Evolutionary conservation across 371 early-diverging fungal genomes (phyloP), one percentile per base, ranked within the genome.

Genomic region (Apophysomyces ossiformis): DNA sequence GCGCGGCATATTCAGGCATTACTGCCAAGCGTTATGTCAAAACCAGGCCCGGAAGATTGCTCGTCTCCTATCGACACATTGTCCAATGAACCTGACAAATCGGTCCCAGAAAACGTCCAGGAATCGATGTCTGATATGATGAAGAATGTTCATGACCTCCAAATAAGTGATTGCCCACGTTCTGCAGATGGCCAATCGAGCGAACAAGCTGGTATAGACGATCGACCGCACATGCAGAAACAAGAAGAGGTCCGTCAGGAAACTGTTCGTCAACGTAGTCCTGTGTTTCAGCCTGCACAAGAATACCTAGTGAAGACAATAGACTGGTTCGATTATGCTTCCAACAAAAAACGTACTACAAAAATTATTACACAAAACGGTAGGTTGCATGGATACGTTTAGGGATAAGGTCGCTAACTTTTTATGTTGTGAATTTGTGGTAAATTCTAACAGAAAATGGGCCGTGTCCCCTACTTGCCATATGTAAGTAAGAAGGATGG

Each of bases 391-490:
- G 4, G 21, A 7, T 12, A 16, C 32, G 32, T 26, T 26, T 26
- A 26, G 32, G 32, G 32, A 26, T 26, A 26, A 1, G 32, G 9
- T 9, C 39, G 7, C 18, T 59, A 45, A 61, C 67, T 60, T 44
- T 37, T 3, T 26, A 47, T 60, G 41, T 58, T 15, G 8, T 41
- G 3, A 41, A 41, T 1, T 13, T 1, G 8, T 41, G 41, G 4
- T 41, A 41, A 4, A 41, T 60, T 36, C 62, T 35, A 18, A 47
- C 72, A 86, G 87, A 89, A 64, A 95, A 96, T 75, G 96, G 97
- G 0, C 97, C 97, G 0, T 96, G 97, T 72, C 97, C 97, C 16
- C 70, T 96, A 57, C 82, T 96, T 0, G 93, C 95, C 7, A 84
- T 96, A 11, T 87, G 90, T 74, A 71, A 61, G 67, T 44, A 50